Base-by-base conservation (phyloP, 2,329 filamentous ascomycete species). In the Penicillium verrucosum region DNA sequence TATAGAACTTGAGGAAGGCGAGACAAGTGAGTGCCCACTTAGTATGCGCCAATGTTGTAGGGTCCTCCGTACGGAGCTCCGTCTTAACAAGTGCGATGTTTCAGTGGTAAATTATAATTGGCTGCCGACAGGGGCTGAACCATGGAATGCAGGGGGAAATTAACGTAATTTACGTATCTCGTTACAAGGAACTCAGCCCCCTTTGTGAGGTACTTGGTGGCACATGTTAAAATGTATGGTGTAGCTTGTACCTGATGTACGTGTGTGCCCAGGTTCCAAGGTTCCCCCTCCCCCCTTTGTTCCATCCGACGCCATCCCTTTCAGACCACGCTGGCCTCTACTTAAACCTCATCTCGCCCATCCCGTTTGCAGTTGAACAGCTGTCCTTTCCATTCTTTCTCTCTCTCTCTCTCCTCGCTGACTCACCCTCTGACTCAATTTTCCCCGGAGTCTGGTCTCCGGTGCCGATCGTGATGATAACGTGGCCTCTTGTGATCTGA, bases 321-420 rank as follows among this genome's bases (percentile, higher is more conserved):
- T 68, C 54, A 66, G 70, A 71, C 67, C 73, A 74, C 70, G 67
- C 67, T 76, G 73, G 72, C 73, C 73, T 75, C 70, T 75, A 74
- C 68, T 74, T 72, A 74, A 68, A 65, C 65, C 51, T 51, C 46
- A 46, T 48, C 53, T 58, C 37, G 42, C 34, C 55, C 58, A 55
- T 51, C 38, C 38, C 37, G 57, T 52, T 51, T 45, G 38, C 52
- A 52, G 60, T 61, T 48, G 62, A 64, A 67, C 74, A 75, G 54
- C 59, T 75, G 71, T 71, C 73, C 73, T 75, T 61, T 68, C 51
- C 58, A 57, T 18, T 47, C 42, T 51, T 51, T 45, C 38, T 45
- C 30, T 49, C 23, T 30, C 51, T 60, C 40, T 51, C 47, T 51
- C 2, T 21, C 21, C 21, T 55, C 48, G 55, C 60, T 63, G 55